Evolutionary conservation across 2,329 filamentous ascomycete species (phyloP), one percentile per base, ranked within the genome.

Genomic region (Thelonectria rubi): DNA sequence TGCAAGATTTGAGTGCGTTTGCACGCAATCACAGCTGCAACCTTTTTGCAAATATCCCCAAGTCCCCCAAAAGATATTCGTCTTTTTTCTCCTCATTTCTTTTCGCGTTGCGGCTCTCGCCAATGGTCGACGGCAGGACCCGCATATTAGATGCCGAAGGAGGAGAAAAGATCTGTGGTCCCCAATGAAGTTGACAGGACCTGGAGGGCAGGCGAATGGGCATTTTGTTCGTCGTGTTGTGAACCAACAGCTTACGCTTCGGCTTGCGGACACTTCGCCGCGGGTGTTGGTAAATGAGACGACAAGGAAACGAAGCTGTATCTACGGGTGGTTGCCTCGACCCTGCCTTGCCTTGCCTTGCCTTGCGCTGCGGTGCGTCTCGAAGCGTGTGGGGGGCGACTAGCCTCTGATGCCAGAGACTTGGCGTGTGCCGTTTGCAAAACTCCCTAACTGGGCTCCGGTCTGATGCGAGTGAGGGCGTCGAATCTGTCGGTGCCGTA

Each of bases 401-500:
- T 24, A 26, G 50, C 39, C 30, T 21, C 30, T 42, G 43, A 43
- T 43, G 39, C 15, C n/a, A 46, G 51, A 34, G 20, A 17, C 9
- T 48, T 55, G 42, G 26, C 32, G 40, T 46, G 53, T 17, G 26
- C 40, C 34, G 53, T 12, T 18, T 34, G 42, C 24, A 43, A 10
- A 55, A 24, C 24, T 24, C 24, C 24, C 24, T 24, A 24, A 3
- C 53, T 45, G 5, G 32, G 34, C 49, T 47, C 49, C 46, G 52
- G 39, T 46, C 47, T 52, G 34, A 51, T 65, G 62, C 50, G 49
- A 55, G 54, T 48, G 45, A 54, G 42, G 40, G 51, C 57, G 52
- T 45, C 30, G 24, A 40, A 42, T 42, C 17, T 8, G 39, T 42
- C n/a, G 17, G 42, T 45, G 17, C 42, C 11, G 17, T n/a, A 45